Base-by-base conservation (phyloP, 148 eudicot species). In the Cornus kousa region DNA sequence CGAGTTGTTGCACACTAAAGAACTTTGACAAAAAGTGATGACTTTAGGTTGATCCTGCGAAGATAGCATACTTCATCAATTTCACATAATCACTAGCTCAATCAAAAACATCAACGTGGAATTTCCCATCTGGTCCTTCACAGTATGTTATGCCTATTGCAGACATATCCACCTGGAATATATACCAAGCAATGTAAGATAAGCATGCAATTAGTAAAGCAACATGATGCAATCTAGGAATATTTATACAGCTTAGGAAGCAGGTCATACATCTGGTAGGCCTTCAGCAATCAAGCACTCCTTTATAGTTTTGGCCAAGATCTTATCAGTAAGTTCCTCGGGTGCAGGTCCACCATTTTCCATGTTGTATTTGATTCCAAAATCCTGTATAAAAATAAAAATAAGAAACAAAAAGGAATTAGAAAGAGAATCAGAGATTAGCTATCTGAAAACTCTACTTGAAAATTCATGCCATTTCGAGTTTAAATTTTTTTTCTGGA, bases 331-430 rank as follows among this genome's bases (percentile, higher is more conserved):
- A 69, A 96, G 88, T 79, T 90, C 94, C 85, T 96, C 99, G 65
- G 92, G 98, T 78, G 99, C 99, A 32, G 99, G 99, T 40, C 99
- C 99, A 78, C 99, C 99, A 87, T 96, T 93, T 86, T 92, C 98
- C 99, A 96, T 96, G 88, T 96, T 96, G 84, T 96, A 96, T 79
- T 96, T 96, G 35, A 93, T 88, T 83, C 99, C 99, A 71, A 96
- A 96, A 81, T 96, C 99, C 99, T 96, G 95, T 72, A 72, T 43
- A 67, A 16, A 66, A 24, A n/a, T 33, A 23, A 74, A 77, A 55
- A 60, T 19, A 33, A 72, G 28, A 62, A 53, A 76, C 62, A 35
- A 53, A 28, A 80, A 23, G 35, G 24, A 33, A 73, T 24, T 17
- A 77, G 48, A 35, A 17, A 40, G 23, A 70, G 46, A 57, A 68